Conservation (phyloP, 2,329 filamentous ascomycete genomes). For the Trichoderma sp. region DNA sequence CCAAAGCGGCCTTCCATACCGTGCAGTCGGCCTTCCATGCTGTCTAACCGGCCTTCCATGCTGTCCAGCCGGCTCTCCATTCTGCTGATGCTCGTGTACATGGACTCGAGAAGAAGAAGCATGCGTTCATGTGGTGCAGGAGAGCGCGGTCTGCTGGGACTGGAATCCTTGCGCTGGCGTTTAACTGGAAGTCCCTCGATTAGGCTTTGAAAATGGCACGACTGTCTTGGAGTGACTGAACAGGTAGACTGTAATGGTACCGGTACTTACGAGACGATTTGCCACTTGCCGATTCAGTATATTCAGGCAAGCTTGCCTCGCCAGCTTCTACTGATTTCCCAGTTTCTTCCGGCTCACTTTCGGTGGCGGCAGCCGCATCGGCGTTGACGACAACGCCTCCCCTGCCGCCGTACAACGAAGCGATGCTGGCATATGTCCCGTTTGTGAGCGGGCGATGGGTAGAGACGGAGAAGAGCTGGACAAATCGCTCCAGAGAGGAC, state of each 20-base stretch:
- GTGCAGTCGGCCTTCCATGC: neutral
- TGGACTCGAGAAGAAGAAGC: neutral
- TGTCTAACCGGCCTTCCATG: neutral
- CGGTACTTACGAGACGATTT: neutral
- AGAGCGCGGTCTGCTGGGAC: neutral
- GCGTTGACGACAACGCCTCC: neutral
- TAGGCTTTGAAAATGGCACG: neutral
- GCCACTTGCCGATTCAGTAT: neutral
- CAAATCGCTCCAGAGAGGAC: neutral
- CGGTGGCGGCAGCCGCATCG: neutral
- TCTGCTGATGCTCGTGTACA: neutral
- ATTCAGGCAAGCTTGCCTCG: neutral
- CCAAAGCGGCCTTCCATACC: neutral
- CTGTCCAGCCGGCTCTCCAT: neutral
- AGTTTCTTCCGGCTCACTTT: too few relatives aligned
- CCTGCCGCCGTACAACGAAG: neutral
- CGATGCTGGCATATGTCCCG: neutral
- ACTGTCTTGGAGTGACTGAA: too few relatives aligned
- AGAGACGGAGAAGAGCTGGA: neutral
- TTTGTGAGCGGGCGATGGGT: neutral
- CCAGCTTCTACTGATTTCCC: neutral
- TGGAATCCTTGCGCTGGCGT: neutral
- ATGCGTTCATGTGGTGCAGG: neutral
- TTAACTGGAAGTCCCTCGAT: neutral
- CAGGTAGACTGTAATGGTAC: too few relatives aligned